Evolutionary conservation across 768 basidiomycete genomes (phyloP), one percentile per base, ranked within the genome.

Genomic region (Lyophyllum semitale): DNA sequence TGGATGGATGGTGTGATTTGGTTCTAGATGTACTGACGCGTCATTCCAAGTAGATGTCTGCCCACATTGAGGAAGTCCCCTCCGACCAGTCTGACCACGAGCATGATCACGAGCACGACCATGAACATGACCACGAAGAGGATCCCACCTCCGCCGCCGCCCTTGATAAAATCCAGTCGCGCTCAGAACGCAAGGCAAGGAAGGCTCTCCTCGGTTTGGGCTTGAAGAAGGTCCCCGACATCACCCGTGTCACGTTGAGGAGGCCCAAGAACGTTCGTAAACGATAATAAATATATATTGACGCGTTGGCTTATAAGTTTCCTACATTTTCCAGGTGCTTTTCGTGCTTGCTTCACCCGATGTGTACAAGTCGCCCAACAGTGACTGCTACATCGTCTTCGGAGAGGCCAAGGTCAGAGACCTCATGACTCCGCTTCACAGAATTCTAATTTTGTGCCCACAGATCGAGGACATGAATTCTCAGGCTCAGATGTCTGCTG

Each of bases 341-440:
- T 91, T 98, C 69, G 95, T 98, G 57, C 83, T 99, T 64, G 85
- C 92, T 51, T 79, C 88, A 48, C 97, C 97, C 33, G 97, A 99
- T 61, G 97, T 99, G 51, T 99, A 91, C 87, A 98, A 98, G 81
- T 94, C 92, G 47, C 87, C 90, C 40, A 95, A 93, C 77, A 94
- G 93, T 69, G 97, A 99, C 76, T 93, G 91, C 75, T 98, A 99
- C 82, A 93, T 99, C 70, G 95, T 99, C 60, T 99, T 98, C 66
- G 97, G 97, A 60, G 97, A 98, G 80, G 95, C 92, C 52, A 94
- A 94, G 85, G 89, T 89, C 44, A n/a, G 37, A 20, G 12, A 20
- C 13, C 4, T 2, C 15, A 20, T 54, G 29, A 13, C 15, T 20
- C 30, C 8, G 43, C 35, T 32, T 44, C 26, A 22, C 3, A 25